Evolutionary conservation across 352 stramenopile species (phyloP), one percentile per base, ranked within the genome.

Genomic region (Thalassiosira delicatula): DNA sequence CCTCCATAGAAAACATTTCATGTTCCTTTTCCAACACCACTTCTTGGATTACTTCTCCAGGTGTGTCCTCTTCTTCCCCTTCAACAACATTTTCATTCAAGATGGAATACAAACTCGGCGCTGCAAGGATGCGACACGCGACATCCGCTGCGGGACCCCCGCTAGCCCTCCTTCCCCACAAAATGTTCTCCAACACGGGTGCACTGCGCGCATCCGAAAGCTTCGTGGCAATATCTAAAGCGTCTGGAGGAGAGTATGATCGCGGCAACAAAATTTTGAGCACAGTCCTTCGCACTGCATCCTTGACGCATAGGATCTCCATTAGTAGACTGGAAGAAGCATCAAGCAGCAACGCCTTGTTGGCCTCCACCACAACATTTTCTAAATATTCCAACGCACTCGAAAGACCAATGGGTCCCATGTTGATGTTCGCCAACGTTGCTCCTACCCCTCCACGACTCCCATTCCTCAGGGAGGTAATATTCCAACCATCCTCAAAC

Each of bases 241-340:
- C 70, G 33, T 81, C 79, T 0, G 33, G 8, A 11, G 70, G 46
- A 67, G 79, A 79, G 75, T 78, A 75, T 5, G 65, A 44, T 54
- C 66, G 66, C 0, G 79, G 66, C 29, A 79, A 46, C 27, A 85
- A 30, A 54, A 85, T 79, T 70, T 81, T 81, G 3, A 85, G 70
- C 14, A 67, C 51, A 2, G 79, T 77, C 19, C 71, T 29, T 57
- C 71, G 79, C n/a, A 85, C 71, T 0, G 56, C 57, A 67, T 85
- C 79, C 46, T 85, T 85, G 59, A 85, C n/a, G 17, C 70, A 75
- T 3, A 67, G 60, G 2, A 85, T 29, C 12, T 67, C 25, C 70
- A 69, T n/a, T n/a, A n/a, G n/a, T 57, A 29, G n/a, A 7, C 21
- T 46, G 19, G 57, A 56, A 21, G 19, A 69, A 54, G 17, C 40